Evolutionary conservation across 352 stramenopile species (phyloP), one percentile per base, ranked within the genome.

Genomic region (Pythium apleroticum): DNA sequence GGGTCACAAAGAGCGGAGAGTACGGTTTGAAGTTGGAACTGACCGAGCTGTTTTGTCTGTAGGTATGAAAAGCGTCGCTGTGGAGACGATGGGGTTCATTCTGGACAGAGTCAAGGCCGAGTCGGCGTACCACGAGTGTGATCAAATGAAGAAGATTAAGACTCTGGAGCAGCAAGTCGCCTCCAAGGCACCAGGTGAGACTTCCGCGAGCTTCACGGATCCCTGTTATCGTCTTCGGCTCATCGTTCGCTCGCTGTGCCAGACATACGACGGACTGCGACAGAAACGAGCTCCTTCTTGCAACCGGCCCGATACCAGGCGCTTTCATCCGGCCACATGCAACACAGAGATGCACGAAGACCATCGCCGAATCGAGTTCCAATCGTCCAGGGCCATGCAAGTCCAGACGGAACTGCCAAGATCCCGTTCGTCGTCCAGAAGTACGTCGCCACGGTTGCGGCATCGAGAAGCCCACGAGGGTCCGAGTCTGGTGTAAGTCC

Each of bases 41-140:
- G 25, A n/a, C 37, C 65, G 11, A 24, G 53, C 0, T 35, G 22
- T 56, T 0, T 39, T 15, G 10, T 50, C 20, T n/a, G n/a, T 54
- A 53, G 39, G 3, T 45, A 86, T 89, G 37, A 77, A 78, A 24
- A 75, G 58, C 27, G 71, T 84, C 2, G 80, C 80, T 11, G 74
- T 78, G 27, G 80, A 89, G 28, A 89, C 77, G 0, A 66, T 89
- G 25, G 53, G 63, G 0, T 89, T 89, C 55, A 67, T 87, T 4
- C 46, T 84, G 22, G 76, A 84, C 10, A 74, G 77, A 1, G 64
- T 87, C 9, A 74, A 83, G 60, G 76, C 70, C 43, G 80, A 89
- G 46, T 61, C 80, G 6, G 73, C 67, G 37, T 72, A 82, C 35
- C 68, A 75, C 27, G 55, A 77, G 14, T 78, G 73, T 27, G 72